These are phyloP conservation scores for Ramaria sp. DNA, from an alignment of 768 basidiomycete genomes.

Conservation along the genomic window DNA sequence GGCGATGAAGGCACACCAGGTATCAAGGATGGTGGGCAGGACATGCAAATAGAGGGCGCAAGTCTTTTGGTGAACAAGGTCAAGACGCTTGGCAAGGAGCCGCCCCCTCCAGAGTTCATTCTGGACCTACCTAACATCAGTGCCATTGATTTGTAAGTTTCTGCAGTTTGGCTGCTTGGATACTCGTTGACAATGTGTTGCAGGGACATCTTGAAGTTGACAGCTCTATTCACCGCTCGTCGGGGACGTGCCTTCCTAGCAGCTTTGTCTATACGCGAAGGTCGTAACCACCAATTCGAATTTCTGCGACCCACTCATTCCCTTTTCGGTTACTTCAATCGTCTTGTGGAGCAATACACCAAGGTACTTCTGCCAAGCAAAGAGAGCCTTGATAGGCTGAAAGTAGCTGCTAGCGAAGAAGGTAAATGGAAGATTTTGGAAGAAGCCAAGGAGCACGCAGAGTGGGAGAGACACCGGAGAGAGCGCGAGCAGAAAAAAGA, in stretches of 20 bases:
- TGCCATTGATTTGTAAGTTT: slow-evolving; percentile 79
- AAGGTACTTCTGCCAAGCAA: slow-evolving; percentile 79
- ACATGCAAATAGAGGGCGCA: slow-evolving; percentile 23
- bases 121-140: slow-evolving; percentile 82
- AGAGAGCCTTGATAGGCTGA: slow-evolving; percentile 60
- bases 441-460: slow-evolving; percentile 63
- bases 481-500: slow-evolving; percentile 79
- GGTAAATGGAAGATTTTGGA: slow-evolving; percentile 74
- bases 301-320: slow-evolving; percentile 94
- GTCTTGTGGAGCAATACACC: slow-evolving; percentile 91
- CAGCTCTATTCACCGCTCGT: slow-evolving; percentile 90
- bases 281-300: slow-evolving; percentile 95
- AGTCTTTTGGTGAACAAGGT: slow-evolving; percentile 28
- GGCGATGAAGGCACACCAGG: slow-evolving; percentile 30
- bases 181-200: slow-evolving; percentile 3
- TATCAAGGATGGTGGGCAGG: slow-evolving; percentile 20
- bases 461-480: slow-evolving; percentile 78
- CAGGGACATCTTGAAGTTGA: slow-evolving; percentile 93
- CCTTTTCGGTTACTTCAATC: slow-evolving; percentile 93
- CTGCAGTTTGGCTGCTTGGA: slow-evolving; percentile 1
- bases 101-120: slow-evolving; percentile 72
- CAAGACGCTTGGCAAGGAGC: slow-evolving; percentile 25
- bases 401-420: slow-evolving; percentile 49
- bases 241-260: slow-evolving; percentile 81
- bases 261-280: slow-evolving; percentile 77